Evolutionary conservation across 2,329 filamentous ascomycete species (phyloP).

Genomic region (Aspergillus sp.): DNA sequence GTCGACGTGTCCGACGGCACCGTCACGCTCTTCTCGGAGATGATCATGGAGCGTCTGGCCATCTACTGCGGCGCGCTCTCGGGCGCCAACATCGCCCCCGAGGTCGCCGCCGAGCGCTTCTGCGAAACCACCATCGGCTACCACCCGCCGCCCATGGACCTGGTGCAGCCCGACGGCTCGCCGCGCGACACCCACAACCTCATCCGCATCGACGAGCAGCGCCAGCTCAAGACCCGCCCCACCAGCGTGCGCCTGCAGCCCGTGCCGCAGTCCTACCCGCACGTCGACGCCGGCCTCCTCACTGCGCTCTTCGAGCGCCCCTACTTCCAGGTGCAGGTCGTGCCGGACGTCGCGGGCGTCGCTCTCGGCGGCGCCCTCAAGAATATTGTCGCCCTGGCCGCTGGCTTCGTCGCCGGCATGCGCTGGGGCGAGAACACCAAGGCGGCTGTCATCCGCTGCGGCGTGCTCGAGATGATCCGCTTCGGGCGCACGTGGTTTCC

Average conservation of each 20-base stretch:
- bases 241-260: conserved; percentile 67
- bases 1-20: conserved; percentile 82
- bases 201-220: conserved; percentile 43
- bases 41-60: conserved; percentile 78
- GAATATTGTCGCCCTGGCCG: conserved; percentile 88
- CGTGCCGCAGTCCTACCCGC: conserved; percentile 74
- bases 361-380: conserved; percentile 80
- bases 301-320: conserved; percentile 82
- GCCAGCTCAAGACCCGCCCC: conserved; percentile 62
- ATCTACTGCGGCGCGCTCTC: conserved; percentile 93
- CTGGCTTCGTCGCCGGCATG: conserved; percentile 86
- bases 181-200: conserved; percentile 36
- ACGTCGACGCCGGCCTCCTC: conserved; percentile 76
- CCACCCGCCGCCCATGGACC: conserved; percentile 82
- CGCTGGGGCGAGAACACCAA: conserved; percentile 97
- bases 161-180: conserved; percentile 55
- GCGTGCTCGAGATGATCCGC: conserved; percentile 86
- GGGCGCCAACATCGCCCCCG: conserved; percentile 87
- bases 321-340: conserved; percentile 90
- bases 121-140: conserved; percentile 94
- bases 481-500: conserved; percentile 60
- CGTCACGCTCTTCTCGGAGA: conserved; percentile 83
- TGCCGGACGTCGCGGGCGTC: conserved; percentile 57
- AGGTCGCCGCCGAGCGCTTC: conserved; percentile 89
- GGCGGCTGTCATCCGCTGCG: conserved; percentile 89